A percentile compares a stretch with the other conserved stretches of the same genome.
phyloP scores from a whole-genome alignment of 768 basidiomycete species.

The Mycena galopus region DNA sequence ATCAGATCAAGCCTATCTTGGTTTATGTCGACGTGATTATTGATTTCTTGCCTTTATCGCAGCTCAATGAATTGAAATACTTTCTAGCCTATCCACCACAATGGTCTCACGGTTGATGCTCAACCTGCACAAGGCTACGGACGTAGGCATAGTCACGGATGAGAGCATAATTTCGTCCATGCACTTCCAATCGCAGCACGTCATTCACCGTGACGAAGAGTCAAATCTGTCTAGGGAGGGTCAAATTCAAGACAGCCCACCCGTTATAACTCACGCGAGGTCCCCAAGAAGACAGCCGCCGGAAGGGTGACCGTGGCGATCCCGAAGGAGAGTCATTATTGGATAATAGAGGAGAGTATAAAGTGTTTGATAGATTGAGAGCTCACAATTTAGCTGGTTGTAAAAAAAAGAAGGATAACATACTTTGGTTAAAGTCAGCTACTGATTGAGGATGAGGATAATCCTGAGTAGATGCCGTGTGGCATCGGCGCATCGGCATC shows the following conservation, averaged over 20 bases:
- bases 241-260: conserved; percentile 15
- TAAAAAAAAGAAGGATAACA: neutral
- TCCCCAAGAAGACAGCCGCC: conserved; percentile 11
- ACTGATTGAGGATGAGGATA: too few relatives aligned
- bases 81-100: conserved; percentile 16
- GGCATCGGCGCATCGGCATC: too few relatives aligned
- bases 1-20: conserved; percentile 4
- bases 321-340: too few relatives aligned
- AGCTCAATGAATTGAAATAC: conserved; percentile 7
- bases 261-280: conserved; percentile 11
- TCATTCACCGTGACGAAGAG: conserved; percentile 4
- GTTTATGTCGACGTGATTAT: conserved; percentile 18
- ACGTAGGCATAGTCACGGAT: conserved; percentile 9
- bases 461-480: too few relatives aligned
- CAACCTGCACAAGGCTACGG: conserved; percentile 11
- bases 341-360: neutral
- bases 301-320: too few relatives aligned
- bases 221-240: conserved; percentile 3
- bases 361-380: neutral
- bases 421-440: neutral
- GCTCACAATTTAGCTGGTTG: neutral
- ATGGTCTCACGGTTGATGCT: conserved; percentile 15
- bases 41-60: neutral
- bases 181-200: conserved; percentile 4
- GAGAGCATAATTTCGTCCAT: conserved; percentile 3